A percentile compares a stretch with the other conserved stretches of the same genome.
These are phyloP conservation scores for Salix viminalis DNA, from an alignment of 345 rosid species.

Conservation along the genomic window DNA sequence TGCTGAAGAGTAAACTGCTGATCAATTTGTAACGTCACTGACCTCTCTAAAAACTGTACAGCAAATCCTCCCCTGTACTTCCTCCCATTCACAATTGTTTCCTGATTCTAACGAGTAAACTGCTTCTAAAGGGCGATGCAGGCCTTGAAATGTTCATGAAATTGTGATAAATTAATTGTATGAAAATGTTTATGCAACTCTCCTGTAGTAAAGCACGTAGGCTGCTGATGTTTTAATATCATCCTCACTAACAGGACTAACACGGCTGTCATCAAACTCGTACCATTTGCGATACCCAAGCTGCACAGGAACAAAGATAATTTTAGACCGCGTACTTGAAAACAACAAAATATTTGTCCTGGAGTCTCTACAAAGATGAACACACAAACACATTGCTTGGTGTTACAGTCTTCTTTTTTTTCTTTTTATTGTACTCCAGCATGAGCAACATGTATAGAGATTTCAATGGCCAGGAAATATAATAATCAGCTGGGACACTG, in stretches of 20 bases:
- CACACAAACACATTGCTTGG: neutral
- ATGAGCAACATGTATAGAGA: neutral
- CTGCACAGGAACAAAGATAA: conserved; percentile 9
- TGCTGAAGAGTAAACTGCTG: neutral
- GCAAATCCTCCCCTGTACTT: neutral
- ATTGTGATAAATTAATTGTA: neutral
- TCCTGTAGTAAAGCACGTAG: conserved; percentile 23
- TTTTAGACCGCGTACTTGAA: neutral
- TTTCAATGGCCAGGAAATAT: neutral
- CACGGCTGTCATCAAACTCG: conserved; percentile 16
- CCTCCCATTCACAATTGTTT: neutral
- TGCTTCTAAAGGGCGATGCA: neutral
- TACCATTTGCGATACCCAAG: conserved; percentile 20
- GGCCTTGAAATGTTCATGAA: neutral
- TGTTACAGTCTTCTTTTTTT: neutral
- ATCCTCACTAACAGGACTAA: conserved; percentile 7
- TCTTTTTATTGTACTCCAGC: neutral
- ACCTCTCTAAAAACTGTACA: neutral
- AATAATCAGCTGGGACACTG: no score
- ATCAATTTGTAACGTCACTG: neutral
- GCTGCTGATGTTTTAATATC: conserved; percentile 19
- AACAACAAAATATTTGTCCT: neutral
- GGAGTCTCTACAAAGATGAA: neutral
- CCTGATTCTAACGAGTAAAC: neutral
- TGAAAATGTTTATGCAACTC: conserved; percentile 6